Percentiles rank a stretch among this genome's conserved stretches.
Conservation (phyloP, 148 eudicot species). For the Amaranthus palmeri region DNA sequence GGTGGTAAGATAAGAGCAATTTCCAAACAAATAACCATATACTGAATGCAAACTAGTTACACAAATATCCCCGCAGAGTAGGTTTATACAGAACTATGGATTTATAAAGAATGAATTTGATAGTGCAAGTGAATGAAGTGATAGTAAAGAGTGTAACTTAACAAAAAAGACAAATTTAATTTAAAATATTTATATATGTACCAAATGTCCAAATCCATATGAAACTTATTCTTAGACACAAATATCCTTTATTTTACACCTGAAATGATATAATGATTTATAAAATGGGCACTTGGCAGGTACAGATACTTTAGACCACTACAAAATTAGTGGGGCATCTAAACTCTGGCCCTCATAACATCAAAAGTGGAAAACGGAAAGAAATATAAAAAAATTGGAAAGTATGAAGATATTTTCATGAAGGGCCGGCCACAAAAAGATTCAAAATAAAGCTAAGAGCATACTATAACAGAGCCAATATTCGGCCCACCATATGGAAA, state of each 20-base stretch:
- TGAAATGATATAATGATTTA: no score
- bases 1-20: no score
- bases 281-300: no score
- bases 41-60: neutral
- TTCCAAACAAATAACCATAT: neutral
- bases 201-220: no score
- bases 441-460: neutral
- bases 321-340: neutral
- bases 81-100: no score
- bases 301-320: neutral
- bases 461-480: no score
- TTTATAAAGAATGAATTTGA: no score
- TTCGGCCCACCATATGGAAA: neutral
- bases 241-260: no score
- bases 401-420: neutral
- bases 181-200: no score
- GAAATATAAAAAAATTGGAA: neutral
- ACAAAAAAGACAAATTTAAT: neutral
- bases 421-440: constrained; percentile 4
- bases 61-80: neutral
- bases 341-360: neutral
- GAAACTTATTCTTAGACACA: no score
- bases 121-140: no score
- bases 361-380: neutral
- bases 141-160: no score